Base-by-base conservation (phyloP, 2,329 filamentous ascomycete species). In the Apiospora koreana region DNA sequence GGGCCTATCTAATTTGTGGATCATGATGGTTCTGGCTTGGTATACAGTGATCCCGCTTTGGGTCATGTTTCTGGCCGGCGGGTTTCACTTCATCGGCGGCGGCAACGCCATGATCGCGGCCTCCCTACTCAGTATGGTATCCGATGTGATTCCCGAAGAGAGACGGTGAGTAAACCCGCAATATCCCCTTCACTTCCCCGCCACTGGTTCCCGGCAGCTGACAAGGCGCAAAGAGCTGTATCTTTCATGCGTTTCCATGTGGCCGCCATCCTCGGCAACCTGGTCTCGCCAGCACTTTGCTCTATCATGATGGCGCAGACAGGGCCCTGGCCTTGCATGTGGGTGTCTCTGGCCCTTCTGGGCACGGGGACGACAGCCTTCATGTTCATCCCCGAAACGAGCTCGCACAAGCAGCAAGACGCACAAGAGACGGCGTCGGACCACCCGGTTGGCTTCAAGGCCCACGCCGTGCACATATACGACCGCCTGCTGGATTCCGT, bases 261-360 rank as follows among this genome's bases (percentile, higher is more conserved):
- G 28, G 73, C 74, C 2, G 77, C 75, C 28, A 73, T 82, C 50
- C 69, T 79, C 0, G 81, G 80, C 6, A 79, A 80, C 38, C 71
- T 84, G 7, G 69, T 82, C 41, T 80, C 79, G 2, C 82, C 82
- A 0, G 76, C 81, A 1, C 50, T 83, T 3, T 77, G 81, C 3
- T 79, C 79, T 1, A 71, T 75, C 25, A 75, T 83, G 69, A 83
- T 84, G 81, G 68, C 70, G 14, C 72, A 68, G 18, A 76, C 74
- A 0, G 78, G 79, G 6, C 78, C 78, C 23, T 79, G 77, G 79
- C 77, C 77, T 2, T 25, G 35, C 28, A 28, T 68, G n/a, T 64
- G 65, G 46, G 66, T 62, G 7, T 43, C 54, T 9, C 3, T 68
- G 6, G 65, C 41, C 16, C 66, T 31, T 21, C n/a, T 70, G 14